Evolutionary conservation across 768 basidiomycete genomes (phyloP), one percentile per base, ranked within the genome.

Genomic region (Gautieria morchelliformis): DNA sequence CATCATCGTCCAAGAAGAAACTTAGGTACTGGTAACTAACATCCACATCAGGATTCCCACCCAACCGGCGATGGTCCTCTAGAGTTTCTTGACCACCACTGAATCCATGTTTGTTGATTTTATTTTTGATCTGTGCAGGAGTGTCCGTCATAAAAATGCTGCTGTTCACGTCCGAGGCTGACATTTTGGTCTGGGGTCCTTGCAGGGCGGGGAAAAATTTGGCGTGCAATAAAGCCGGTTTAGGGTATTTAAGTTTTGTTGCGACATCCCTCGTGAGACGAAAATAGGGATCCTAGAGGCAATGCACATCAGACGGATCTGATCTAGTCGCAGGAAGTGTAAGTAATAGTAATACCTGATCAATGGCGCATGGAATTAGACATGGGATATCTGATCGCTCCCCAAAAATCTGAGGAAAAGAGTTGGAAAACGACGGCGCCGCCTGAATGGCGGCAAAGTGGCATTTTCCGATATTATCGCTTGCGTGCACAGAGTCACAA

Each of bases 101-200:
- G 72, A 98, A 99, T 2, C 93, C 96, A 65, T 99, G 93, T 63
- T 78, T 84, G 68, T 92, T 96, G 66, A 99, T 82, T 76, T 99
- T 99, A 69, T 93, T 96, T 75, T 96, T 95, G 73, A 99, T 97
- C 71, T 94, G 90, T 57, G 82, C 83, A 4, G 84, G 76, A 59
- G 88, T 90, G 69, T 99, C 96, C 33, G 78, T 91, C 95, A 99
- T 97, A 76, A 80, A 98, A 63, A 99, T 94, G 62, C 89, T 89
- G 62, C 87, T 89, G 71, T 93, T 95, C 20, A 83, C 75, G 70
- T 95, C 87, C 51, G 90, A 93, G 5, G 96, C 96, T 69, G 93
- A 96, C 96, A 99, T 99, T 75, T 99, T 99, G 37, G 93, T 95
- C 70, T 96, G 93, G 2, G 96, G 89, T 44, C 96, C 96, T 71